A percentile compares a stretch with the other conserved stretches of the same genome.
These are phyloP conservation scores for Brettanomyces naardenensis DNA, from an alignment of 805 yeast genomes.

Conservation along the genomic window DNA sequence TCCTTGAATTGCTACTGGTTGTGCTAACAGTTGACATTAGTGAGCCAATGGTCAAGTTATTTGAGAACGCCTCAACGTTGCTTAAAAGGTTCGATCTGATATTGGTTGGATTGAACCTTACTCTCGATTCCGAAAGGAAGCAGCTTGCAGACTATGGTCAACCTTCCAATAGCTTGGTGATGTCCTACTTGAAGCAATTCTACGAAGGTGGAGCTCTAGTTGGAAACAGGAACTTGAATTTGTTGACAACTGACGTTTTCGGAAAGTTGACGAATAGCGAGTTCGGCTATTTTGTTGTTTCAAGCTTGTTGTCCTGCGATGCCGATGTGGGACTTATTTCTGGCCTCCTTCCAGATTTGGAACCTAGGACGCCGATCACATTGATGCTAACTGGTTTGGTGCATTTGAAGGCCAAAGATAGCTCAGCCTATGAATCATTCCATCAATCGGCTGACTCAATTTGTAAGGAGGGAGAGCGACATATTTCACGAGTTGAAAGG, in stretches of 20 bases:
- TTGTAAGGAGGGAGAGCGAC: conserved; percentile 13
- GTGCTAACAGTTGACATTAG: conserved; percentile 26
- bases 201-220: conserved; percentile 20
- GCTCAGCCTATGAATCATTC: conserved; percentile 25
- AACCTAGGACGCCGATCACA: conserved; percentile 13
- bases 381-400: conserved; percentile 21
- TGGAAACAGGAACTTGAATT: conserved; percentile 16
- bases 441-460: conserved; percentile 21
- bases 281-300: conserved; percentile 16
- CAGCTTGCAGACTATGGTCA: background rate
- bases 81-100: conserved; percentile 9
- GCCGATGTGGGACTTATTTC: background rate
- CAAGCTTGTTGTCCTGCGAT: conserved; percentile 13
- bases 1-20: conserved; percentile 21
- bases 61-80: conserved; percentile 10
- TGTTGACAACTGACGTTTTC: conserved; percentile 12
- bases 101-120: conserved; percentile 5
- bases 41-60: conserved; percentile 17
- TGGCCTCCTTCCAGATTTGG: background rate
- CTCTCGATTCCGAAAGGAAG: conserved; percentile 1
- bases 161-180: conserved; percentile 6
- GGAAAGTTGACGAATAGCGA: conserved; percentile 11
- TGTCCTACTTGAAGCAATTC: conserved; percentile 9
- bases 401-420: conserved; percentile 17
- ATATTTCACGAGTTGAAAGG: conserved; percentile 13